Conservation (phyloP, 129 eudicot species). For the carrot (Daucus carota) region DNA sequence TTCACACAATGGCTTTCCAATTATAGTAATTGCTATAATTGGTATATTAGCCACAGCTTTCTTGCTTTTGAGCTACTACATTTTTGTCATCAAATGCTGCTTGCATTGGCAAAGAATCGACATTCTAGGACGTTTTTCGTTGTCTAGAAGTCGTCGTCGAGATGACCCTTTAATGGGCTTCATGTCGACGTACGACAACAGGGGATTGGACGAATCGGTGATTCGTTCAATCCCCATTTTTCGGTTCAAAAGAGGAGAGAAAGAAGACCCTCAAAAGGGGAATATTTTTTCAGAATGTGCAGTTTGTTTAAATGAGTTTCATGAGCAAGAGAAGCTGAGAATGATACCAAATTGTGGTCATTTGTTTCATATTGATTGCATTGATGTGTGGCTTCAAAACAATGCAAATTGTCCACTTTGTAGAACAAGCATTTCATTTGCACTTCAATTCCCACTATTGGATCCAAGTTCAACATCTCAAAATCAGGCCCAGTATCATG, state of each 20-base stretch:
- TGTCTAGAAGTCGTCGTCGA: conserved; percentile 33
- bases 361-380: conserved; percentile 81
- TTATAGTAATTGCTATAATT: conserved; percentile 65
- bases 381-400: conserved; percentile 85
- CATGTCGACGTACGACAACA: conserved; percentile 24
- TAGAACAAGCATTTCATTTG: conserved; percentile 49
- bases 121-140: conserved; percentile 50
- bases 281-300: conserved; percentile 44
- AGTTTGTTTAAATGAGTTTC: conserved; percentile 74
- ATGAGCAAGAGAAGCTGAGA: conserved; percentile 55
- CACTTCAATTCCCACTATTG: conserved; percentile 18
- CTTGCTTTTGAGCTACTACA: conserved; percentile 68
- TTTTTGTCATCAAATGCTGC: conserved; percentile 90
- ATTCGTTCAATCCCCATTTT: conserved; percentile 75
- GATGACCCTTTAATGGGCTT: conserved; percentile 20
- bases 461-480: conserved; percentile 23
- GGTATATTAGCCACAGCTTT: conserved; percentile 78
- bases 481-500: conserved; percentile 5
- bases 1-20: conserved; percentile 51
- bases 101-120: conserved; percentile 71
- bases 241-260: conserved; percentile 29
- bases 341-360: conserved; percentile 80
- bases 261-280: conserved; percentile 9
- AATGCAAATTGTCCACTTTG: conserved; percentile 94
- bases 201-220: conserved; percentile 64